A percentile compares a stretch with the other conserved stretches of the same genome.
Conservation (phyloP, 306 rosid genomes). For the Prunus fruticosa region DNA sequence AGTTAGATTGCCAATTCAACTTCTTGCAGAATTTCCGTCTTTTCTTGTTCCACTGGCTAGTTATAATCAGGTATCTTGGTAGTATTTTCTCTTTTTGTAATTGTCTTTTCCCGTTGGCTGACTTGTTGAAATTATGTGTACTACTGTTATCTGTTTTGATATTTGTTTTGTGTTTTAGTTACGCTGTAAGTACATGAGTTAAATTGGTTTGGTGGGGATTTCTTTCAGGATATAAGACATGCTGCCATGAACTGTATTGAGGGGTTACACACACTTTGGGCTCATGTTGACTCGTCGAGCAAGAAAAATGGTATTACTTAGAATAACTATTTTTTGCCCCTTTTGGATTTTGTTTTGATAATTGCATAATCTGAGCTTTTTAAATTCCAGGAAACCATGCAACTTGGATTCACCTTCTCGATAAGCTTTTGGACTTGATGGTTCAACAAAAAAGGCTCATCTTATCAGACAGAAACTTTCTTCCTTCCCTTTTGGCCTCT, state of each 20-base stretch:
- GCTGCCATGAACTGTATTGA: conserved; percentile 77
- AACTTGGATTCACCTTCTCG: conserved; percentile 62
- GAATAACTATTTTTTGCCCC: conserved; percentile 2
- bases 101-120: conserved; percentile 3
- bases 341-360: conserved; percentile 3
- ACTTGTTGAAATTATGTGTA: conserved; percentile 5
- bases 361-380: conserved; percentile 17
- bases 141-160: conserved; percentile 7
- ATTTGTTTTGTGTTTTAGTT: not conserved
- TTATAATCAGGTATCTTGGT: conserved; percentile 50
- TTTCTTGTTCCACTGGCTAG: conserved; percentile 76
- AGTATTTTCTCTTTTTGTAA: not conserved
- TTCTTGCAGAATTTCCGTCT: conserved; percentile 71
- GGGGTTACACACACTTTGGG: conserved; percentile 52
- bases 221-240: conserved; percentile 56
- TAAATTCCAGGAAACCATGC: conserved; percentile 59
- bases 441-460: conserved; percentile 72
- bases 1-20: conserved; percentile 53
- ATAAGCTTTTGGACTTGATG: conserved; percentile 55
- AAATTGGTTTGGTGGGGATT: conserved; percentile 5
- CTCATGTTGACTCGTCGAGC: conserved; percentile 56
- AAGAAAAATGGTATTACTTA: conserved; percentile 73
- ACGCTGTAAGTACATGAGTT: conserved; percentile 4
- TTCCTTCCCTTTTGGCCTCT: conserved; percentile 66
- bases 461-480: conserved; percentile 69